These are phyloP conservation scores for Rhodotorula sp. DNA, from an alignment of 1,284 basidiomycete species.

Conservation along the genomic window DNA sequence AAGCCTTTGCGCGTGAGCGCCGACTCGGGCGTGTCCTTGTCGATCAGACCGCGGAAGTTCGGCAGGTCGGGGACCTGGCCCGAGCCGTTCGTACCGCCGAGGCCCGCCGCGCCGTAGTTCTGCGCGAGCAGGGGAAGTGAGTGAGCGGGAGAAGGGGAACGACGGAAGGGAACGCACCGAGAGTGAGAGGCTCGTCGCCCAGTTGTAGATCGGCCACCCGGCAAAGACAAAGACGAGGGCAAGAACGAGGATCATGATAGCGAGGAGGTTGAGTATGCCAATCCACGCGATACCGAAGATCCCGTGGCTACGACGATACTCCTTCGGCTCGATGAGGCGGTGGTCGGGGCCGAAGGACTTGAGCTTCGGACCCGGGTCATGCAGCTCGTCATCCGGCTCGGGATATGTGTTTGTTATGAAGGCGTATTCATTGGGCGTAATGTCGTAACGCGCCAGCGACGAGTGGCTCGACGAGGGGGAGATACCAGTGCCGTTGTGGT, in stretches of 20 bases:
- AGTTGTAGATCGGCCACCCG: constrained; percentile 31
- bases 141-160: too few relatives aligned
- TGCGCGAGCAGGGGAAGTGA: background rate
- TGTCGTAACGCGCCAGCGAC: constrained; percentile 17
- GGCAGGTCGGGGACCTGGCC: constrained; percentile 41
- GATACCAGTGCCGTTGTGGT: background rate
- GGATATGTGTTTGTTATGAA: constrained; percentile 30
- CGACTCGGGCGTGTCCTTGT: constrained; percentile 50
- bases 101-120: constrained; percentile 19
- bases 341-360: constrained; percentile 18
- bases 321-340: constrained; percentile 21
- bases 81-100: constrained; percentile 43
- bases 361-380: constrained; percentile 29
- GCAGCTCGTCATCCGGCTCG: constrained; percentile 43
- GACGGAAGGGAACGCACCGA: background rate
- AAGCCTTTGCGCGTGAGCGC: constrained; percentile 18
- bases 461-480: constrained; percentile 18
- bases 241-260: constrained; percentile 21
- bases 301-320: constrained; percentile 10
- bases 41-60: constrained; percentile 47
- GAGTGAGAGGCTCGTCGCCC: constrained; percentile 7
- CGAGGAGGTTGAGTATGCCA: constrained; percentile 34
- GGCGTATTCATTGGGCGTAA: constrained; percentile 17
- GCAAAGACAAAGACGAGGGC: constrained; percentile 41
- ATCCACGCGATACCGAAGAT: constrained; percentile 18